These are phyloP conservation scores for Acanthamoeba pearcei DNA, from an alignment of 208 protist species.

Conservation along the genomic window DNA sequence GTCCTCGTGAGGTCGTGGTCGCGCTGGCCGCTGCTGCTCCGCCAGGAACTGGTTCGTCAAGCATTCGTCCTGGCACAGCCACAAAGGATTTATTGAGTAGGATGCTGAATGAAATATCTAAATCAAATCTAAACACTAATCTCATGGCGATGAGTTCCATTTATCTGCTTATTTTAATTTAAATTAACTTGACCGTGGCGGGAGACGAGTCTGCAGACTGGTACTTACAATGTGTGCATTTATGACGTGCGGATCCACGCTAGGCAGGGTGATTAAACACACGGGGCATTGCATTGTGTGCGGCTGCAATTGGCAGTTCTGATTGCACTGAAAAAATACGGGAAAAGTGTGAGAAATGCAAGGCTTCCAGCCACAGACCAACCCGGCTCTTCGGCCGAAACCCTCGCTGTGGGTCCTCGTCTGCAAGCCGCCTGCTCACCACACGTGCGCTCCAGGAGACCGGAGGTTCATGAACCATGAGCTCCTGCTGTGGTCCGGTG, in stretches of 20 bases:
- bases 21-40: not conserved
- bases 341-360: not conserved
- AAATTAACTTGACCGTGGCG: no score
- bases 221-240: conserved; percentile 54
- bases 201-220: no score
- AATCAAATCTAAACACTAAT: not conserved
- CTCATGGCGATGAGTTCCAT: no score
- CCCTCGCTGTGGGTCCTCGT: no score
- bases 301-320: not conserved
- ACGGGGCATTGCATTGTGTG: conserved; percentile 38
- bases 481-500: no score
- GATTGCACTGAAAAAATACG: not conserved
- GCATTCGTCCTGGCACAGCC: not conserved
- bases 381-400: no score
- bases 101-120: not conserved
- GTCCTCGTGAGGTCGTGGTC: not conserved
- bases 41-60: conserved; percentile 59
- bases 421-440: no score
- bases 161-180: not conserved
- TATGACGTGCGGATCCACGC: not conserved
- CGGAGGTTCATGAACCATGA: no score
- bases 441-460: no score
- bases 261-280: conserved; percentile 7
- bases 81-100: not conserved
- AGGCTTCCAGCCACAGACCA: not conserved